Conservation (phyloP, 495 filamentous ascomycete genomes). For the Elasticomyces elasticus region DNA sequence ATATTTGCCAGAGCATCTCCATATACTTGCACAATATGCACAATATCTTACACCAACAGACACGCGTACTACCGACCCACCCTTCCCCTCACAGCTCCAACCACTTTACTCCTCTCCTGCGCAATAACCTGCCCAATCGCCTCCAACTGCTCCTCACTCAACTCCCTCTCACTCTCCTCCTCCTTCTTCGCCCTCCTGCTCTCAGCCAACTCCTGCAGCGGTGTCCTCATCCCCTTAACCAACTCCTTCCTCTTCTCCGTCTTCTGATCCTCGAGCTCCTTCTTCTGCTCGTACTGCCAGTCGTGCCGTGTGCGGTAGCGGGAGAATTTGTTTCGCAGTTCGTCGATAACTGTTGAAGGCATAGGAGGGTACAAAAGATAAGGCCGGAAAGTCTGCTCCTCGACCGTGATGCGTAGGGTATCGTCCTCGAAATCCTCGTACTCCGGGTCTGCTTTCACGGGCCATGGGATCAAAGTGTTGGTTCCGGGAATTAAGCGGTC, state of each 20-base stretch:
- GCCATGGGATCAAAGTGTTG: constrained; percentile 64
- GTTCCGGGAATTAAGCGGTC: constrained; percentile 48
- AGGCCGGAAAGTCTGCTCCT: constrained; percentile 64
- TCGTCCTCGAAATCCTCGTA: constrained; percentile 50
- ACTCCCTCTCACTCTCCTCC: constrained; percentile 36
- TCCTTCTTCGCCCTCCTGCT: constrained; percentile 33
- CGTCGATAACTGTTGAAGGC: constrained; percentile 68
- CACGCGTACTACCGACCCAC: neutral
- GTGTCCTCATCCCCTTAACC: constrained; percentile 46
- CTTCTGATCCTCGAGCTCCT: constrained; percentile 48
- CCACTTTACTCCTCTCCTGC: constrained; percentile 33
- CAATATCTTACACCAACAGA: neutral
- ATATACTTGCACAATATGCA: neutral
- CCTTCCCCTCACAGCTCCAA: neutral
- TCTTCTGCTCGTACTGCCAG: constrained; percentile 50
- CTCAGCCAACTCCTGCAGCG: constrained; percentile 42
- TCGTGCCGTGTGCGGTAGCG: constrained; percentile 77
- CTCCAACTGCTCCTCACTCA: constrained; percentile 51
- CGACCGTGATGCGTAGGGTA: constrained; percentile 66
- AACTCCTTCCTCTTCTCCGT: constrained; percentile 48
- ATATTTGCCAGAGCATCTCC: too few relatives aligned
- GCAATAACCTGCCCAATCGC: constrained; percentile 59
- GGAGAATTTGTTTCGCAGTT: constrained; percentile 76
- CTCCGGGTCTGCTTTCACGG: constrained; percentile 39
- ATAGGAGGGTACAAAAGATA: constrained; percentile 68